phyloP scores from a whole-genome alignment of 768 basidiomycete genomes.

The Boletus vinaceobasis region DNA sequence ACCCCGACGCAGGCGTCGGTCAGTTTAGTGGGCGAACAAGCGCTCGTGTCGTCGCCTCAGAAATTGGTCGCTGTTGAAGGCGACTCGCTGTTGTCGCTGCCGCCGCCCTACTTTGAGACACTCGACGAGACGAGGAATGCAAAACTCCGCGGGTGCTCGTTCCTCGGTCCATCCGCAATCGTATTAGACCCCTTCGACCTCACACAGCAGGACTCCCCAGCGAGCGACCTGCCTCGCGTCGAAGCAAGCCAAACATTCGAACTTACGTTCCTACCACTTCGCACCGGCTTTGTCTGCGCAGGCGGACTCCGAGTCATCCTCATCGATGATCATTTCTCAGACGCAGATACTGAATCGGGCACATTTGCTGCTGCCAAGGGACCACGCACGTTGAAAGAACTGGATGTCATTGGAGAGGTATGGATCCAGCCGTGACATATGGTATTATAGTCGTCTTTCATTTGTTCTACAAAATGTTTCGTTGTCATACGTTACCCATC shows the following conservation, averaged over 20 bases:
- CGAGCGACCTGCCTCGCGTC: slow-evolving; percentile 24
- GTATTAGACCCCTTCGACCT: slow-evolving; percentile 45
- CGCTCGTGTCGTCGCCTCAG: slow-evolving; percentile 11
- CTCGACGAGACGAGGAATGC: slow-evolving; percentile 34
- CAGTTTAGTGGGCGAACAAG: background rate
- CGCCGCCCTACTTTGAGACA: slow-evolving; percentile 46
- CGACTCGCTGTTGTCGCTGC: slow-evolving; percentile 30
- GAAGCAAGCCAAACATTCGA: slow-evolving; percentile 56
- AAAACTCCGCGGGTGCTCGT: slow-evolving; percentile 35
- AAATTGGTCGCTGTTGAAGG: background rate
- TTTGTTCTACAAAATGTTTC: slow-evolving; percentile 10
- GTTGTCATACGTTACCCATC: slow-evolving; percentile 1
- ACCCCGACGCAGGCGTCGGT: slow-evolving; percentile 4
- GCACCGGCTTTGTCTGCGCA: slow-evolving; percentile 56
- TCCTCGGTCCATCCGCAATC: slow-evolving; percentile 52
- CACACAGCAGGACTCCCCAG: slow-evolving; percentile 3
- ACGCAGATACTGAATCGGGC: slow-evolving; percentile 30
- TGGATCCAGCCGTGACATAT: slow-evolving; percentile 48
- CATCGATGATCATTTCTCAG: slow-evolving; percentile 50
- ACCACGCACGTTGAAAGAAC: slow-evolving; percentile 60
- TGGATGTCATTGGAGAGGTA: slow-evolving; percentile 68
- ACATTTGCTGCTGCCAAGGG: slow-evolving; percentile 29
- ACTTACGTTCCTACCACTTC: slow-evolving; percentile 56
- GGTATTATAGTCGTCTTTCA: slow-evolving; percentile 2
- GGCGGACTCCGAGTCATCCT: slow-evolving; percentile 74